Evolutionary conservation across 23 red algal genomes (phyloP).

Genomic region (Pyropia yezoensis): DNA sequence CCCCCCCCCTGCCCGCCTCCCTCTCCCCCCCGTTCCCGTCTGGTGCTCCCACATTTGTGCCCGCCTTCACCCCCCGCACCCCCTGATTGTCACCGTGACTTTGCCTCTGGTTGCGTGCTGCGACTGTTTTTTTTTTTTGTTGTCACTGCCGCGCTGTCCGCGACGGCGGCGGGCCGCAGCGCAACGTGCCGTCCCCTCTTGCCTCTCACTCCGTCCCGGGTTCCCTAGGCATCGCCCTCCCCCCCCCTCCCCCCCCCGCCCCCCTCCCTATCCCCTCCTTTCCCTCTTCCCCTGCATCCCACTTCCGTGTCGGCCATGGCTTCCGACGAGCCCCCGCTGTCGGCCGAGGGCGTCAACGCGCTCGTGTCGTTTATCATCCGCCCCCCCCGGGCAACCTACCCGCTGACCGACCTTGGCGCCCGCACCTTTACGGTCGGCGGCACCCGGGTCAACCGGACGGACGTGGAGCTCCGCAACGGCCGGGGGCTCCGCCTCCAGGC

Average conservation of each 20-base stretch:
- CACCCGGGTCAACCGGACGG: conserved; percentile 13
- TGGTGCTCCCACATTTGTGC: background rate
- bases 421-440: conserved; percentile 20
- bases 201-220: background rate
- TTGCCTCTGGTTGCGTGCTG: background rate
- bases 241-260: background rate
- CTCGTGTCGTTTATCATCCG: conserved; percentile 70
- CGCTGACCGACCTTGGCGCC: conserved; percentile 45
- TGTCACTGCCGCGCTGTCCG: background rate
- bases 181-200: background rate
- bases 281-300: background rate
- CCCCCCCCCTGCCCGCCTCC: no score
- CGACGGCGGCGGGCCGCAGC: background rate
- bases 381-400: conserved; percentile 60
- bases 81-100: background rate
- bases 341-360: conserved; percentile 41
- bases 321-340: conserved; percentile 26
- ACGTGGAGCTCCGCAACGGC: conserved; percentile 32
- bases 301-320: conserved; percentile 10
- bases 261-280: background rate
- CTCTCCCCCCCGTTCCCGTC: no score
- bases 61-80: background rate
- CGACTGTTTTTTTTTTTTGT: background rate
- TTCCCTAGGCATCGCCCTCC: background rate
- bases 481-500: conserved; percentile 24